Base-by-base conservation (phyloP, 305 asterid genomes). In the Solanum chacoense region DNA sequence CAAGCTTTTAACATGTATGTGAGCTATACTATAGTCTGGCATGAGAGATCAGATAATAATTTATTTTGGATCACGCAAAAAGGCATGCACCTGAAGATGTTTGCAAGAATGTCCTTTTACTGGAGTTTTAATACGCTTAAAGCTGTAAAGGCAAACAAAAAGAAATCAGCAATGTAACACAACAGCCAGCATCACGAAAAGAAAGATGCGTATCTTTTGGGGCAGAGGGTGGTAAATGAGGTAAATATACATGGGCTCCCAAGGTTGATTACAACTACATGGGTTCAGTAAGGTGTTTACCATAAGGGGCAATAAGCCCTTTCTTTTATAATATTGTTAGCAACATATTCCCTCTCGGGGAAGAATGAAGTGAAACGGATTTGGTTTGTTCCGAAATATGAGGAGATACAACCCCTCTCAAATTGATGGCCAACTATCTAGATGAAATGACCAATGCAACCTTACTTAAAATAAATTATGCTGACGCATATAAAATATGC, bases 41-140 rank as follows among this genome's bases (percentile, higher is more conserved):
- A 90, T 63, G 81, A 88, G 78, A 71, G 76, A 50, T 75, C 18
- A n/a, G 71, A 89, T 83, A 75, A 24, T 4, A 72, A 20, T 11
- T 34, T 37, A 85, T 74, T 88, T 72, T 72, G 42, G 20, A 16
- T 78, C 69, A 83, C 42, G 8, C 75, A 5, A 77, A 78, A 50
- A 45, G 81, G 86, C 72, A 89, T 83, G 91, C 92, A 97, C 99
- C 98, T 97, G 98, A 89, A 92, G 93, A 91, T 97, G 98, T 86
- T 94, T 96, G 96, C 99, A 97, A 59, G 94, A 91, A 86, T 84
- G 93, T 89, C 99, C 99, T 93, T 97, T 97, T 74, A 93, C 98
- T 24, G 99, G 99, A 90, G 93, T 93, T 90, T 80, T 92, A 76
- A 97, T 94, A 32, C 95, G 96, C 91, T 10, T 94, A 88, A 93